These are phyloP conservation scores for Ceratocystis smalleyi DNA, from an alignment of 2,329 filamentous ascomycete species.

Conservation along the genomic window DNA sequence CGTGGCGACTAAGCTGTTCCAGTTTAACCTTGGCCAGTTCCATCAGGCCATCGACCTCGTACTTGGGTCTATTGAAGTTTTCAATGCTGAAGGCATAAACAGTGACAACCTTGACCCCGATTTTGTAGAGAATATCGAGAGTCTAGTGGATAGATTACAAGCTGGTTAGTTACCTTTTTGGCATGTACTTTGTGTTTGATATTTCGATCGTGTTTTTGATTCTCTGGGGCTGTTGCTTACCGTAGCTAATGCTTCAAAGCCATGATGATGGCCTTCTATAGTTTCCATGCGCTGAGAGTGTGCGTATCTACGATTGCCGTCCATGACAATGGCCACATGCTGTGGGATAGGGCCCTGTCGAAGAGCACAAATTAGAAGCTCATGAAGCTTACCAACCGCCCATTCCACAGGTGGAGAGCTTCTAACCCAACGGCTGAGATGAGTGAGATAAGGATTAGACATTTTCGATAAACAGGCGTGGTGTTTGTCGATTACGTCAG, in stretches of 20 bases:
- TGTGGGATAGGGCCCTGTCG: constrained; percentile 83
- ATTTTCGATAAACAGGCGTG: constrained; percentile 24
- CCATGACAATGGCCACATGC: constrained; percentile 99
- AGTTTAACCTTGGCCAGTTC: constrained; percentile 94
- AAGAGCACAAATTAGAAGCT: constrained; percentile 74
- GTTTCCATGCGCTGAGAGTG: constrained; percentile 85
- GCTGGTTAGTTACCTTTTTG: neutral
- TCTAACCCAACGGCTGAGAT: constrained; percentile 52
- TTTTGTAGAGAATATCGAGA: constrained; percentile 95
- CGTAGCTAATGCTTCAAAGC: constrained; percentile 79
- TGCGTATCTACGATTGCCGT: constrained; percentile 89
- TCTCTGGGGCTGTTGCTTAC: neutral
- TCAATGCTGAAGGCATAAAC: constrained; percentile 98
- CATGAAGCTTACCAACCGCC: constrained; percentile 61
- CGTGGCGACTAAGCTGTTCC: constrained; percentile 79
- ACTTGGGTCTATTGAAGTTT: constrained; percentile 93
- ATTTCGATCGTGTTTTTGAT: neutral
- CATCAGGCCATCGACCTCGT: constrained; percentile 95
- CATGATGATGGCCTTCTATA: constrained; percentile 86
- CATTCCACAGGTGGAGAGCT: constrained; percentile 87
- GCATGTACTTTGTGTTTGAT: neutral
- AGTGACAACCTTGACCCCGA: constrained; percentile 88
- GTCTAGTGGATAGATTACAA: constrained; percentile 37
- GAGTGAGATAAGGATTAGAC: constrained; percentile 39
- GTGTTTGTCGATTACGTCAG: neutral